phyloP scores from a whole-genome alignment of 2,329 filamentous ascomycete genomes.

The Periconia sp. region DNA sequence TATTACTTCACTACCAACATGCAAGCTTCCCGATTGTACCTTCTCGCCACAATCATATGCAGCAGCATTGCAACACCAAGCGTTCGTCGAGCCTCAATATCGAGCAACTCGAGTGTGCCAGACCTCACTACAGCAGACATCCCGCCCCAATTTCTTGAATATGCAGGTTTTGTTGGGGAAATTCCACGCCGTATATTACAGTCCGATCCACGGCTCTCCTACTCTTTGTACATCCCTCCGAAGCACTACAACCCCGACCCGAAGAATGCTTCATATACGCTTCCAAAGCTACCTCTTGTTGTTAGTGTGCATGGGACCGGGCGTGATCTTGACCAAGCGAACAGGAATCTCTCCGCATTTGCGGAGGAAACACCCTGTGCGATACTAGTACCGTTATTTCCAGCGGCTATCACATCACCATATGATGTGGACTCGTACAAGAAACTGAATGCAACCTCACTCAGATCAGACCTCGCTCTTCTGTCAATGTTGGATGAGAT shows the following conservation, averaged over 20 bases:
- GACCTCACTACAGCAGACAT: slow-evolving; percentile 1
- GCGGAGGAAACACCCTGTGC: not conserved
- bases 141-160: not conserved
- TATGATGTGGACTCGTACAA: not conserved
- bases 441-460: not conserved
- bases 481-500: not conserved
- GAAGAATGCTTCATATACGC: too few species aligned
- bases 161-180: not conserved
- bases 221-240: not conserved
- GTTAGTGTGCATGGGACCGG: not conserved
- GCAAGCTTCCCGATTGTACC: too few species aligned
- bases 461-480: not conserved
- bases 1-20: too few species aligned
- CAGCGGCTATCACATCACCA: not conserved
- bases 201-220: not conserved
- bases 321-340: not conserved
- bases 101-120: too few species aligned
- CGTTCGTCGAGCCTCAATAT: too few species aligned
- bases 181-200: not conserved
- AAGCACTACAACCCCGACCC: not conserved
- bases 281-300: not conserved
- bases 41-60: too few species aligned
- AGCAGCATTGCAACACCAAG: too few species aligned
- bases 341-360: not conserved
- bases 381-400: not conserved